Conservation (phyloP, 2,329 filamentous ascomycete genomes). For the Harringtonia aguacate region DNA sequence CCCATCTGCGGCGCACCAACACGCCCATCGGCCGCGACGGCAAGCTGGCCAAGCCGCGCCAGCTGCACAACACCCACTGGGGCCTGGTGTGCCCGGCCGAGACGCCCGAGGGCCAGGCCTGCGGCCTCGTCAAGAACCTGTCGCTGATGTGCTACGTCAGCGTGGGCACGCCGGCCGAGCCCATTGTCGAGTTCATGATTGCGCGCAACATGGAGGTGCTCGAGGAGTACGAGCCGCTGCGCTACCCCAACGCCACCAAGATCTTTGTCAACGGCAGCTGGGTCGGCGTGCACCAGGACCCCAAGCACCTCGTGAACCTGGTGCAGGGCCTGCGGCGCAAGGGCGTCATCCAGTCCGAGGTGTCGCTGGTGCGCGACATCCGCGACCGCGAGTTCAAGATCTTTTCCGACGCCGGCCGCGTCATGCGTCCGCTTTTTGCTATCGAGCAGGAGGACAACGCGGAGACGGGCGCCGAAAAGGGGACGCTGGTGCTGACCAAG, state of each 20-base stretch:
- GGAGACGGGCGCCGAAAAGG: constrained; percentile 48
- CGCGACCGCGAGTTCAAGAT: constrained; percentile 97
- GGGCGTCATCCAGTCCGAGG: constrained; percentile 79
- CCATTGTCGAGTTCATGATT: constrained; percentile 91
- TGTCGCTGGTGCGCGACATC: constrained; percentile 91
- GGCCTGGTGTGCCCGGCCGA: constrained; percentile 94
- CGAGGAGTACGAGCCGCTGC: constrained; percentile 82
- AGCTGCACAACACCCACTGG: constrained; percentile 98
- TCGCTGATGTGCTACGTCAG: constrained; percentile 98
- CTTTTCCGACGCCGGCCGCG: constrained; percentile 91
- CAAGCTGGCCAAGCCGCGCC: constrained; percentile 94
- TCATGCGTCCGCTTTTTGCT: constrained; percentile 88
- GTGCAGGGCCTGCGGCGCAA: constrained; percentile 70
- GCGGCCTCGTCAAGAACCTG: constrained; percentile 94
- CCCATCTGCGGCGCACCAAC: constrained; percentile 93
- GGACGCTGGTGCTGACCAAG: constrained; percentile 72
- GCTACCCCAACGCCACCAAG: constrained; percentile 89
- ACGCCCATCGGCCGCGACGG: constrained; percentile 96
- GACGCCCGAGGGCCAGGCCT: constrained; percentile 96
- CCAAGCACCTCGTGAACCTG: constrained; percentile 70
- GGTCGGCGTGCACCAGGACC: constrained; percentile 91
- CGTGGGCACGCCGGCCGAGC: constrained; percentile 82
- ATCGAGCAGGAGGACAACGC: constrained; percentile 78
- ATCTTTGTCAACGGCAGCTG: constrained; percentile 97
- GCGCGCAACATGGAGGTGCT: constrained; percentile 92